Evolutionary conservation across 108 stramenopile genomes (phyloP), one percentile per base, ranked within the genome.

Genomic region (Pseudonitzschia delicatissima): DNA sequence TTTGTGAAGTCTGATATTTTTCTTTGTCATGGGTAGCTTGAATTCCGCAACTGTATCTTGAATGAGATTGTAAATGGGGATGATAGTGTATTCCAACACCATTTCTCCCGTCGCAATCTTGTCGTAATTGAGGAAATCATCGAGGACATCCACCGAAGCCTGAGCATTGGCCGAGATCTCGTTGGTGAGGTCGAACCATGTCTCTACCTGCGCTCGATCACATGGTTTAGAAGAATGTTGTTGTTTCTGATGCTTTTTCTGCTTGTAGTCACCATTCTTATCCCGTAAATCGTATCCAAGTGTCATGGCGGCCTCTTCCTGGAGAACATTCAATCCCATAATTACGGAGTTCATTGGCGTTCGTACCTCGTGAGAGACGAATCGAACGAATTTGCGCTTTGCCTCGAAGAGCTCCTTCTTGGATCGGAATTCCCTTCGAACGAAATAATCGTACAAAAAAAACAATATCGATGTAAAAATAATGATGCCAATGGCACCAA

Each of bases 401-500:
- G 77, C 77, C 23, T 78, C 74, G 13, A 82, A 69, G 1, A 82
- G 35, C 13, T 72, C 31, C 12, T 61, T 23, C 39, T 70, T 72
- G 28, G 66, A 71, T 18, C 47, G 23, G 37, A 79, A 79, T 57
- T 83, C 82, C 48, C 60, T 53, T 12, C 72, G 66, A 12, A 83
- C 78, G 65, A 73, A 83, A 44, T 34, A 77, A 57, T 83, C 82
- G 39, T 83, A 83, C 20, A 83, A 28, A 35, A 72, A 77, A 52
- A 83, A 83, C 18, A 79, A 36, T 5, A 79, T 7, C 23, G 74
- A 53, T 13, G 64, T 71, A 8, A 79, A 51, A 12, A 65, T 27
- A 23, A 83, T 73, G 20, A 78, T 68, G 28, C 29, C 49, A 18
- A 83, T 45, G 20, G 73, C 55, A 51, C 57, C 67, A 23, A 79